A percentile compares a stretch with the other conserved stretches of the same genome.
phyloP scores from a whole-genome alignment of 2,329 filamentous ascomycete genomes.

The Samsoniella hepiali region DNA sequence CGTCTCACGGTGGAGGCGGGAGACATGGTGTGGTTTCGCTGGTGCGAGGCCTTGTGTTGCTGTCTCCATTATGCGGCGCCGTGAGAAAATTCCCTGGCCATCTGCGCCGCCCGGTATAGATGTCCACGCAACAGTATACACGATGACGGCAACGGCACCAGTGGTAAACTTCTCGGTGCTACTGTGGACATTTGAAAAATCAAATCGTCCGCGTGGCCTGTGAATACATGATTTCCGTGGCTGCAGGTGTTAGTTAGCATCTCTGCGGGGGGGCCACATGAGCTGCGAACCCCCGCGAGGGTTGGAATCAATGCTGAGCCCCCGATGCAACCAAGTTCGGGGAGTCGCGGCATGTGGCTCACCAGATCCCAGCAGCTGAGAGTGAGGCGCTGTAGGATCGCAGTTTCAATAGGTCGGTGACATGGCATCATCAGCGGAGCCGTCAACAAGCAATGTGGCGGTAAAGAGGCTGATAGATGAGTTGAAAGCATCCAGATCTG shows the following conservation, averaged over 20 bases:
- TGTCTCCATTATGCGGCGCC: not conserved
- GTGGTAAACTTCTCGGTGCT: not conserved
- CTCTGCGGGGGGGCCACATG: not conserved
- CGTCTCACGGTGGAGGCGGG: not conserved
- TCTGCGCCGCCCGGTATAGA: not conserved
- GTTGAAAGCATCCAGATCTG: not conserved
- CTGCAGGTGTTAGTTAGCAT: not conserved
- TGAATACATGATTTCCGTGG: not conserved
- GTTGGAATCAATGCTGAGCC: not conserved
- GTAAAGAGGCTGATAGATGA: slow-evolving; percentile 1
- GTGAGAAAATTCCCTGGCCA: not conserved
- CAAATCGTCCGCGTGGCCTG: not conserved
- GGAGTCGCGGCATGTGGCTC: not conserved
- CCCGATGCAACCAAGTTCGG: not conserved
- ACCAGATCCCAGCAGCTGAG: not conserved
- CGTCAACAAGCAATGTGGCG: not conserved
- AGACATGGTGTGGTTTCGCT: not conserved
- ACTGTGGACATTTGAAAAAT: not conserved
- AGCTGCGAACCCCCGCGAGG: not conserved
- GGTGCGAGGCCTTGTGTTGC: not conserved
- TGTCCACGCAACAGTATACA: not conserved
- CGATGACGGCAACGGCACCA: not conserved
- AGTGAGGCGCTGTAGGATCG: not conserved
- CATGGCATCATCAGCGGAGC: not conserved
- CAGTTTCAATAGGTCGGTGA: not conserved